phyloP scores from a whole-genome alignment of 2,329 filamentous ascomycete species.

The Aspergillus arachidicola region DNA sequence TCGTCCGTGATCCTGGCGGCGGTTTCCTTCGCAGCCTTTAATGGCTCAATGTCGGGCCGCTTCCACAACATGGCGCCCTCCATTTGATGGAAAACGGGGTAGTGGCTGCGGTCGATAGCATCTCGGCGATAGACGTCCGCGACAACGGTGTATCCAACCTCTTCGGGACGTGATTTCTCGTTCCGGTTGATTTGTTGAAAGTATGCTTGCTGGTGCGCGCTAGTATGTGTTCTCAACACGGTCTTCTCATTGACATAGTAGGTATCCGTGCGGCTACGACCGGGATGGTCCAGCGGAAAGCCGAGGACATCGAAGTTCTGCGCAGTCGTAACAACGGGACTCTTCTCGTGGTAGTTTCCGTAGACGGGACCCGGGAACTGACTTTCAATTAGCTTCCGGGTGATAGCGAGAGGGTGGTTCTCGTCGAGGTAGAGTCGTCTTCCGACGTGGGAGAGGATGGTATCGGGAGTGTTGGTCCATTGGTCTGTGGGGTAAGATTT shows the following conservation, averaged over 20 bases:
- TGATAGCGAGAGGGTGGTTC: constrained; percentile 88
- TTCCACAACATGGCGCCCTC: constrained; percentile 93
- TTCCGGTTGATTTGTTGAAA: constrained; percentile 64
- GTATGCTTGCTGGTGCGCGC: constrained; percentile 86
- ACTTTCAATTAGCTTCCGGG: constrained; percentile 87
- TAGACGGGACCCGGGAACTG: constrained; percentile 75
- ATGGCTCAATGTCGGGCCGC: constrained; percentile 48
- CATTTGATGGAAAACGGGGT: constrained; percentile 98
- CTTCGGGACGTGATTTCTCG: constrained; percentile 34
- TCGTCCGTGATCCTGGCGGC: constrained; percentile 68
- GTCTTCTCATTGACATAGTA: constrained; percentile 90
- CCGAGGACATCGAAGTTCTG: constrained; percentile 98
- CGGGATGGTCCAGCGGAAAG: constrained; percentile 84
- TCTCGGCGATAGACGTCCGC: constrained; percentile 96
- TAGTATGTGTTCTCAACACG: constrained; percentile 89
- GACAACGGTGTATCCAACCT: constrained; percentile 81
- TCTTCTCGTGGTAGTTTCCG: constrained; percentile 74
- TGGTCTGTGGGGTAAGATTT: constrained; percentile 68
- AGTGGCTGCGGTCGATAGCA: constrained; percentile 92
- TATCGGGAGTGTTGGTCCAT: constrained; percentile 82
- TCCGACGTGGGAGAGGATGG: constrained; percentile 72
- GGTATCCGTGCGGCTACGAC: constrained; percentile 84
- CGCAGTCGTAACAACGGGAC: constrained; percentile 78
- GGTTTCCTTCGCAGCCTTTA: constrained; percentile 48
- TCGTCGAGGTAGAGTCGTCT: constrained; percentile 86